Conservation (phyloP, 495 filamentous ascomycete genomes). For the Talaromyces stipitatus region DNA sequence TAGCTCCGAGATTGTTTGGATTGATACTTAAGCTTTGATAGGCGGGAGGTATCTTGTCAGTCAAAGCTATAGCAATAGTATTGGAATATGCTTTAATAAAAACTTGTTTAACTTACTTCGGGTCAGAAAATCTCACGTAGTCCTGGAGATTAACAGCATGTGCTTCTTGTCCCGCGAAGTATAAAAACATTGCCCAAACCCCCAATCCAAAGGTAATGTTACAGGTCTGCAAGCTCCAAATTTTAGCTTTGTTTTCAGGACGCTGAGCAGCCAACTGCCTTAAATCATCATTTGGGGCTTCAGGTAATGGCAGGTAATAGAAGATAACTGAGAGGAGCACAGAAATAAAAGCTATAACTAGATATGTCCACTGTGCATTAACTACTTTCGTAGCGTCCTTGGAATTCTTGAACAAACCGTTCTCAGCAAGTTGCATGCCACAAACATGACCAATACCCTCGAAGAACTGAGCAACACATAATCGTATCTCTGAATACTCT, state of each 20-base stretch:
- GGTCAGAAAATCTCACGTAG: slow-evolving; percentile 28
- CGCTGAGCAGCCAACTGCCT: slow-evolving; percentile 45
- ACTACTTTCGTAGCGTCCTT: slow-evolving; percentile 37
- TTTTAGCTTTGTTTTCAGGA: slow-evolving; percentile 38
- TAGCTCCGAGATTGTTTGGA: slow-evolving; percentile 38
- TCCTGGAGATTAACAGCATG: slow-evolving; percentile 36
- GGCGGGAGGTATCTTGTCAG: not conserved
- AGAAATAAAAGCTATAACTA: slow-evolving; percentile 46
- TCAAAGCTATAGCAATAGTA: not conserved
- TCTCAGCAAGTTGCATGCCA: slow-evolving; percentile 45
- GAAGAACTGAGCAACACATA: slow-evolving; percentile 60
- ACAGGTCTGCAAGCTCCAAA: slow-evolving; percentile 39
- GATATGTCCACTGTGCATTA: slow-evolving; percentile 28
- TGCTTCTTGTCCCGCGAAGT: slow-evolving; percentile 58
- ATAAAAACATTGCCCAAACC: slow-evolving; percentile 55
- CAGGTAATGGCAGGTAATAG: slow-evolving; percentile 58
- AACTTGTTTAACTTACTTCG: no score
- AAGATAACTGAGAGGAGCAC: slow-evolving; percentile 55
- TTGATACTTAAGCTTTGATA: slow-evolving; percentile 17
- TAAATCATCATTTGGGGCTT: slow-evolving; percentile 57
- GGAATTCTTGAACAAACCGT: slow-evolving; percentile 46
- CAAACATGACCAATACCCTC: slow-evolving; percentile 54
- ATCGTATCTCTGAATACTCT: slow-evolving; percentile 58
- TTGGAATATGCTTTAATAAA: not conserved
- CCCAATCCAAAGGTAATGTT: slow-evolving; percentile 50